Evolutionary conservation across 2,329 filamentous ascomycete species (phyloP).

Genomic region (Fonsecaea multimorphosa): DNA sequence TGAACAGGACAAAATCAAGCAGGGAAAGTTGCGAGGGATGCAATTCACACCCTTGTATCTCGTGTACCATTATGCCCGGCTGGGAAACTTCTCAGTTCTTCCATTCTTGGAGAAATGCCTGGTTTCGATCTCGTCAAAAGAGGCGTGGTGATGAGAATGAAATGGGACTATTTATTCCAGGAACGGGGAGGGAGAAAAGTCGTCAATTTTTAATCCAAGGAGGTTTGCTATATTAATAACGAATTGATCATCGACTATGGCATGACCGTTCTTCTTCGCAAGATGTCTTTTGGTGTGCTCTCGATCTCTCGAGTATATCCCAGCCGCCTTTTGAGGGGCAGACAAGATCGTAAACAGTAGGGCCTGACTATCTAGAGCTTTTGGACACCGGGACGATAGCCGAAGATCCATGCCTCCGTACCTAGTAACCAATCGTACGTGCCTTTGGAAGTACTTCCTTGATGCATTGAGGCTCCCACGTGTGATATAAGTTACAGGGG

Average conservation of each 20-base stretch:
- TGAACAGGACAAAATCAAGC: neutral
- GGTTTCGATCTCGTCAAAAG: neutral
- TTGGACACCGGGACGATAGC: too few species aligned
- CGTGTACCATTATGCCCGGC: neutral
- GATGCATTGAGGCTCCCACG: too few species aligned
- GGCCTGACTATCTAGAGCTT: too few species aligned
- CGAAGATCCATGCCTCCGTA: too few species aligned
- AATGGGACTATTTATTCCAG: constrained; percentile 2
- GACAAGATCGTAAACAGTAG: neutral
- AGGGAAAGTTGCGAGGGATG: neutral
- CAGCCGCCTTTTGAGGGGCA: neutral
- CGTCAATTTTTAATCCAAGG: neutral
- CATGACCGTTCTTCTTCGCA: neutral
- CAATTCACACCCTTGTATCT: neutral
- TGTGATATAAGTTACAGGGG: too few species aligned
- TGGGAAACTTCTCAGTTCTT: neutral
- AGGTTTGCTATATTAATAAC: neutral
- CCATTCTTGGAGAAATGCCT: constrained; percentile 1
- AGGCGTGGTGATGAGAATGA: neutral
- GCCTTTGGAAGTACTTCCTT: too few species aligned
- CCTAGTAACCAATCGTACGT: too few species aligned
- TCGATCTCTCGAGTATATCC: neutral
- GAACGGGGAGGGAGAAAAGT: neutral
- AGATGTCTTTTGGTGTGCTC: neutral
- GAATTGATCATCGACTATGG: neutral